phyloP scores from a whole-genome alignment of 2,329 filamentous ascomycete genomes.

The Paecilomyces dactylethromorphus region DNA sequence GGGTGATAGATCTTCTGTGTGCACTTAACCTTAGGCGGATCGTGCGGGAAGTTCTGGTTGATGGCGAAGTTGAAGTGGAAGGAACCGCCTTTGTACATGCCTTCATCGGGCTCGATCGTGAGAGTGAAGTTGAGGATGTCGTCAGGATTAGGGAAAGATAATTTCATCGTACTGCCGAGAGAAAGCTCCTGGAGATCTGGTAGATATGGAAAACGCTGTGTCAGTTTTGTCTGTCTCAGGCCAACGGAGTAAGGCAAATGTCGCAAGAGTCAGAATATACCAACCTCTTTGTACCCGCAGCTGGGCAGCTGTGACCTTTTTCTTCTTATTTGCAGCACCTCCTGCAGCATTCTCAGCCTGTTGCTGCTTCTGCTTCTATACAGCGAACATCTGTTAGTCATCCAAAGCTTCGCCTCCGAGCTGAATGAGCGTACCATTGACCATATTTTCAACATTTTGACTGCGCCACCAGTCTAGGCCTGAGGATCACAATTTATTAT shows the following conservation, averaged over 20 bases:
- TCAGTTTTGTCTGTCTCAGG: background rate
- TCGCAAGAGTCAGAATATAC: conserved; percentile 6
- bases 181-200: conserved; percentile 43
- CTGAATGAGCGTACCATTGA: conserved; percentile 67
- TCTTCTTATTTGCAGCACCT: conserved; percentile 77
- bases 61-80: conserved; percentile 92
- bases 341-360: conserved; percentile 91
- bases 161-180: conserved; percentile 51
- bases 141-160: conserved; percentile 52
- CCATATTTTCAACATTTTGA: conserved; percentile 98
- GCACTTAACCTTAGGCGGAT: conserved; percentile 95
- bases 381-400: background rate
- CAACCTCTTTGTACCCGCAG: conserved; percentile 91
- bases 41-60: conserved; percentile 92
- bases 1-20: conserved; percentile 98
- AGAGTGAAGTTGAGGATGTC: conserved; percentile 50
- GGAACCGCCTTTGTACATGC: conserved; percentile 77
- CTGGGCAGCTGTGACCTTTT: conserved; percentile 96
- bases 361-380: conserved; percentile 72
- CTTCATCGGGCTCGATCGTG: conserved; percentile 46
- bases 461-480: conserved; percentile 13
- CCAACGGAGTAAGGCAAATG: too few species aligned
- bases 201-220: background rate
- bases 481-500: background rate
- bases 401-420: background rate